These are phyloP conservation scores for Begonia loranthoides DNA, from an alignment of 306 rosid genomes.

Conservation along the genomic window DNA sequence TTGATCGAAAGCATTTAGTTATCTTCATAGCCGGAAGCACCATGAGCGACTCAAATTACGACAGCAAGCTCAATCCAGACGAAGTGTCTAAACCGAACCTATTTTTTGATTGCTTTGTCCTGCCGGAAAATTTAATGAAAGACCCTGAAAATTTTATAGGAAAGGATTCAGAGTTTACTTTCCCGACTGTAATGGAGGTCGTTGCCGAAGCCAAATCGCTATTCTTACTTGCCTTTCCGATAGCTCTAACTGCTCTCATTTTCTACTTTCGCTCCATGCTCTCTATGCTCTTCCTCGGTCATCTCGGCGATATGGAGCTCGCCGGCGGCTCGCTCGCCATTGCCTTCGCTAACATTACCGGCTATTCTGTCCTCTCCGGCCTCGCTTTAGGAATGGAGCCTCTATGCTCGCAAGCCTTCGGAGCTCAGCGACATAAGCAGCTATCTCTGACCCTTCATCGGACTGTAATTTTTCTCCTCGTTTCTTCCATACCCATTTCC, in stretches of 20 bases:
- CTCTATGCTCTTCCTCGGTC: conserved; percentile 80
- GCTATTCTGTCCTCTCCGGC: conserved; percentile 75
- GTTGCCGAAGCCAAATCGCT: conserved; percentile 38
- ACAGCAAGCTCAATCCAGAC: neutral
- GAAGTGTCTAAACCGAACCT: neutral
- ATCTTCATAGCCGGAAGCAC: neutral
- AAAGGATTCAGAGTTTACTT: conserved; percentile 2
- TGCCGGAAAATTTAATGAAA: neutral
- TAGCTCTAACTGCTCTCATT: conserved; percentile 48
- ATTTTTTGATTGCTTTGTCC: neutral
- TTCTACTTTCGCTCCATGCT: conserved; percentile 71
- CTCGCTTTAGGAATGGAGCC: conserved; percentile 87
- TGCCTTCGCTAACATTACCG: conserved; percentile 87
- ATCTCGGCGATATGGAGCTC: conserved; percentile 47
- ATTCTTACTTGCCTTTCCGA: conserved; percentile 43
- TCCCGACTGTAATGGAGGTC: conserved; percentile 8
- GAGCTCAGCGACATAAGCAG: conserved; percentile 69
- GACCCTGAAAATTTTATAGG: no score
- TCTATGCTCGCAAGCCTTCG: conserved; percentile 84
- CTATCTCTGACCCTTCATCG: conserved; percentile 75
- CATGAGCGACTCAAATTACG: neutral
- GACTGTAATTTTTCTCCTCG: conserved; percentile 39
- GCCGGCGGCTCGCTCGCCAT: conserved; percentile 76
- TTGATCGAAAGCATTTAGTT: no score
- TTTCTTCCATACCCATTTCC: conserved; percentile 62